phyloP scores from a whole-genome alignment of 345 rosid species.

The Populus davidiana region DNA sequence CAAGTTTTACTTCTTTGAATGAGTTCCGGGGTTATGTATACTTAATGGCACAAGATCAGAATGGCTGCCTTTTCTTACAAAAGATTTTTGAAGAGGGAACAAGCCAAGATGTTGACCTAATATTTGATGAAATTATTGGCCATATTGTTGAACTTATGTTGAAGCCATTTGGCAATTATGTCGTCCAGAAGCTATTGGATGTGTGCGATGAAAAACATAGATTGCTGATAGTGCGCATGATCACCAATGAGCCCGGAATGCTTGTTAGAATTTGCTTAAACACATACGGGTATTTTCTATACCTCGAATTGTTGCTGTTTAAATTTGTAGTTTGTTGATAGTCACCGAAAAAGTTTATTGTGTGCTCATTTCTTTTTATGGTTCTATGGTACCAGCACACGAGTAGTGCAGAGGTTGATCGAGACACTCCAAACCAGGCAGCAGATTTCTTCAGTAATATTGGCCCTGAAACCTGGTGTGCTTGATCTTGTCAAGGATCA shows the following conservation, averaged over 20 bases:
- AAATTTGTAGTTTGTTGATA: not conserved
- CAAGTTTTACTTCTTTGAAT: conserved; percentile 27
- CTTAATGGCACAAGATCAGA: conserved; percentile 30
- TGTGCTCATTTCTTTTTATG: not conserved
- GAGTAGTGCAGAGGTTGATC: conserved; percentile 58
- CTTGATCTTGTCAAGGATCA: conserved; percentile 52
- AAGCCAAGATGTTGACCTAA: conserved; percentile 14
- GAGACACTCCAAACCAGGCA: conserved; percentile 53
- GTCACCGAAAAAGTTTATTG: not conserved
- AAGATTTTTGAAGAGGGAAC: conserved; percentile 35
- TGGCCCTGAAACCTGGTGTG: conserved; percentile 55
- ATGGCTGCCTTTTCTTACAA: conserved; percentile 34
- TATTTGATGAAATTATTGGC: conserved; percentile 25
- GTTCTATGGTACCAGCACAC: conserved; percentile 39
- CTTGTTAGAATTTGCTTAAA: conserved; percentile 31
- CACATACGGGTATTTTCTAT: conserved; percentile 30
- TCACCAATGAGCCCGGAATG: conserved; percentile 26
- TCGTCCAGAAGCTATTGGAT: conserved; percentile 35
- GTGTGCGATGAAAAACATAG: conserved; percentile 31
- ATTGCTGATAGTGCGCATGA: conserved; percentile 20
- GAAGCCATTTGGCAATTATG: conserved; percentile 34
- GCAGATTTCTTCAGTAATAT: conserved; percentile 42
- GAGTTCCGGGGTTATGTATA: conserved; percentile 25
- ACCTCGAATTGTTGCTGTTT: not conserved
- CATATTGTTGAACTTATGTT: conserved; percentile 26